Evolutionary conservation across 2,329 filamentous ascomycete species (phyloP).

Genomic region (Lachnellula suecica): DNA sequence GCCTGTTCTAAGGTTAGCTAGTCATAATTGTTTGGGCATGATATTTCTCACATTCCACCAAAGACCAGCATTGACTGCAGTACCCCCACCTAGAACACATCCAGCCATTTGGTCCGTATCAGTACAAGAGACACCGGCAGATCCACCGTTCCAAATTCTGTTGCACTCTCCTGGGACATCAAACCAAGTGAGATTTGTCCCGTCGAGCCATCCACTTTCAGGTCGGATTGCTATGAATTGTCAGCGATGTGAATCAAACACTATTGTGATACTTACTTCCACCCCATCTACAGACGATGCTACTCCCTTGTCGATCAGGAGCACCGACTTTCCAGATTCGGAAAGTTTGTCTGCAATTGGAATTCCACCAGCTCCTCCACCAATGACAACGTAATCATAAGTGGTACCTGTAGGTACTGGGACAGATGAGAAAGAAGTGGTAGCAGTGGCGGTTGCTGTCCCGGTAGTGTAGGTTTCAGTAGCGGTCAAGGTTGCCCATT

Average conservation of each 20-base stretch:
- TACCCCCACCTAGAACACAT: conserved; percentile 63
- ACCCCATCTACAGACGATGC: conserved; percentile 63
- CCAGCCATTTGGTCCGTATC: conserved; percentile 74
- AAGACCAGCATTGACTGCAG: conserved; percentile 60
- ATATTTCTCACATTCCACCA: conserved; percentile 61
- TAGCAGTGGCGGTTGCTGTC: conserved; percentile 39
- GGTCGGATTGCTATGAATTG: conserved; percentile 23
- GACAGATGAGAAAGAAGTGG: conserved; percentile 45
- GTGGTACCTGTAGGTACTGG: conserved; percentile 44
- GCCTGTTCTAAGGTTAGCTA: conserved; percentile 44
- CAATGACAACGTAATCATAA: conserved; percentile 56
- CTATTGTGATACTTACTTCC: conserved; percentile 39
- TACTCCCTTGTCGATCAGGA: conserved; percentile 61
- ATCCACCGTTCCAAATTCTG: conserved; percentile 49
- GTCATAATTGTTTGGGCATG: too few relatives aligned
- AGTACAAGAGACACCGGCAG: conserved; percentile 54
- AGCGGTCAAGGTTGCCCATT: conserved; percentile 32
- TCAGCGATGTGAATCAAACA: conserved; percentile 3
- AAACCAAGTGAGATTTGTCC: conserved; percentile 65
- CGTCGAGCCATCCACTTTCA: conserved; percentile 55
- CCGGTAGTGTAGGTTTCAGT: conserved; percentile 30
- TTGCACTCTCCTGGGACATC: conserved; percentile 72
- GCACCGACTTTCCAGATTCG: conserved; percentile 62
- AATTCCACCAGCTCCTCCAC: conserved; percentile 51
- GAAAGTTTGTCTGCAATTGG: conserved; percentile 58